phyloP scores from a whole-genome alignment of 768 basidiomycete species.

The Hemileccinum impolitum region DNA sequence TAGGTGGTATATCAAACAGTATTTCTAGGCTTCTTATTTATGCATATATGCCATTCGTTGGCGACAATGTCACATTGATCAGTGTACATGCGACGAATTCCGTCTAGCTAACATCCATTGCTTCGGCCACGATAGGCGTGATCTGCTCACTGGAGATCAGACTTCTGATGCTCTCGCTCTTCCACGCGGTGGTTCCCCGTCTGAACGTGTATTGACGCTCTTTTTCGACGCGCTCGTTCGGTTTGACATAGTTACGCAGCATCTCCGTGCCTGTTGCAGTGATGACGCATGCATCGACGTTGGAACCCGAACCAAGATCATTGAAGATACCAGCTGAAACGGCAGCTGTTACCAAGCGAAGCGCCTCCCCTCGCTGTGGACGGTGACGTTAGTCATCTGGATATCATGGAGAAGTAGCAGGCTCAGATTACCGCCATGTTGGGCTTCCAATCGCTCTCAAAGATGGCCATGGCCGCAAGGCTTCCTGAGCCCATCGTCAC shows the following conservation, averaged over 20 bases:
- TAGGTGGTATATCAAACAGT: conserved; percentile 20
- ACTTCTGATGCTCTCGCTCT: conserved; percentile 70
- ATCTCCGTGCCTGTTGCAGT: conserved; percentile 84
- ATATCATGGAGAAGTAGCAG: background rate
- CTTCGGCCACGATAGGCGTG: conserved; percentile 55
- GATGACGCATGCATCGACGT: conserved; percentile 96
- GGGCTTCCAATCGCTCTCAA: conserved; percentile 82
- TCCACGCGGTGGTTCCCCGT: conserved; percentile 86
- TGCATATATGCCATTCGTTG: conserved; percentile 3
- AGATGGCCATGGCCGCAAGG: conserved; percentile 97
- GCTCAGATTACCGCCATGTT: conserved; percentile 65
- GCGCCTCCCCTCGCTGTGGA: conserved; percentile 70
- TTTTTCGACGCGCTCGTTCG: conserved; percentile 80
- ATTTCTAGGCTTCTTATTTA: conserved; percentile 11
- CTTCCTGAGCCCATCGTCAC: conserved; percentile 98
- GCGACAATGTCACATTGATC: background rate
- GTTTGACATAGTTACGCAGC: conserved; percentile 91
- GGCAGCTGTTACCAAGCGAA: conserved; percentile 79
- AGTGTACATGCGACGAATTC: conserved; percentile 1
- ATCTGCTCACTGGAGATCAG: conserved; percentile 73
- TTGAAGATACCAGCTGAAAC: conserved; percentile 98
- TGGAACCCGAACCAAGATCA: conserved; percentile 98
- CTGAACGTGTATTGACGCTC: conserved; percentile 71
- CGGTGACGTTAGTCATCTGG: conserved; percentile 5
- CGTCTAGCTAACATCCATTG: conserved; percentile 75